Evolutionary conservation across 441 rosid genomes (phyloP).

Genomic region (Pelargonium fulgidum): DNA sequence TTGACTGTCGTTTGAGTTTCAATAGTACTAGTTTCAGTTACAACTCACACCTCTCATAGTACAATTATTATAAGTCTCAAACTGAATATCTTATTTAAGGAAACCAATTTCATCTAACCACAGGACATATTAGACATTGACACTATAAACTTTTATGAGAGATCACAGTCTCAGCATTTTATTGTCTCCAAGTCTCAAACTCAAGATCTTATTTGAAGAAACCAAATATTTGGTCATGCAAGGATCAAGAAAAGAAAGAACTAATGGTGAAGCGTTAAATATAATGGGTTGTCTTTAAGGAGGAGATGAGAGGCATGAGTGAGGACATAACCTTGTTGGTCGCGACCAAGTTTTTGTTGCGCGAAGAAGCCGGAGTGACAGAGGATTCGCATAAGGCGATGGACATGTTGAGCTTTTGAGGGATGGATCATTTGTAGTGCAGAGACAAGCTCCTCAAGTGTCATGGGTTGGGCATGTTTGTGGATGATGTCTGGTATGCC

Average conservation of each 20-base stretch:
- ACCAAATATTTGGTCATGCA: conserved; percentile 10
- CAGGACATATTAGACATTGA: too few species aligned
- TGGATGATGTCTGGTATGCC: conserved; percentile 20
- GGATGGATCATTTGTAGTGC: conserved; percentile 12
- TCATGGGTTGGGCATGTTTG: conserved; percentile 14
- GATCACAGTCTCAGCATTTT: too few species aligned
- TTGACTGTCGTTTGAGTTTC: neutral
- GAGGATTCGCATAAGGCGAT: conserved; percentile 32
- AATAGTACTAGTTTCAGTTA: neutral
- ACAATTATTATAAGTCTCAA: too few species aligned
- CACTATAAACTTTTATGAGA: too few species aligned
- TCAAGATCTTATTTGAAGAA: too few species aligned
- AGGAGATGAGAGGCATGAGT: conserved; percentile 28
- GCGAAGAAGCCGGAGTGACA: conserved; percentile 29
- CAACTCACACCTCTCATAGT: too few species aligned
- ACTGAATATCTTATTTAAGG: too few species aligned
- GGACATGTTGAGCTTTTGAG: conserved; percentile 13
- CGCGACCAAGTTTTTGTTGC: neutral
- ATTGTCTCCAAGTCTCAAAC: too few species aligned
- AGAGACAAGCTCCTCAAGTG: conserved; percentile 7
- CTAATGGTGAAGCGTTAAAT: conserved; percentile 6
- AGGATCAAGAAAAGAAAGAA: conserved; percentile 26
- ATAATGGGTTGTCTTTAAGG: conserved; percentile 27
- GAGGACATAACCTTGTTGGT: conserved; percentile 24
- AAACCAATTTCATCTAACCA: too few species aligned